A percentile compares a stretch with the other conserved stretches of the same genome.
These are phyloP conservation scores for Spatholobus suberectus DNA, from an alignment of 306 rosid genomes.

Conservation along the genomic window DNA sequence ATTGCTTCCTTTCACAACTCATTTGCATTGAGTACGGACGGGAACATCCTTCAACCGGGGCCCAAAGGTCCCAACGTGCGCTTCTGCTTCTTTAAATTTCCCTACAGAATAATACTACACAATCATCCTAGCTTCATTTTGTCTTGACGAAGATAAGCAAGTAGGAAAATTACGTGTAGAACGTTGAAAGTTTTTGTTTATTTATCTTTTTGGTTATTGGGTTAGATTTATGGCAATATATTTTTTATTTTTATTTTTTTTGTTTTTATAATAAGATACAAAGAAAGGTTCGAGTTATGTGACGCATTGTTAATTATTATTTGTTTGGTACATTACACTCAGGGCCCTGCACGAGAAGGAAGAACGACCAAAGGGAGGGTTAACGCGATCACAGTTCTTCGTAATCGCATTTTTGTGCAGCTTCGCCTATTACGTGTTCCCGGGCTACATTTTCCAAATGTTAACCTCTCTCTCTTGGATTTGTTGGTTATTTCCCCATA, in stretches of 20 bases:
- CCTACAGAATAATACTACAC: no score
- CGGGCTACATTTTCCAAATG: conserved; percentile 85
- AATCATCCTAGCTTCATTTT: no score
- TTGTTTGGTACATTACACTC: background rate
- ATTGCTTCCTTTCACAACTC: background rate
- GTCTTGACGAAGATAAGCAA: background rate
- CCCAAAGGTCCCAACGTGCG: background rate
- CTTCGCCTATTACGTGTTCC: conserved; percentile 85
- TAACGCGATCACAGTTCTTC: conserved; percentile 80
- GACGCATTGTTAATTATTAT: background rate
- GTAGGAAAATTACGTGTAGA: background rate
- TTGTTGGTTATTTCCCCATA: conserved; percentile 82
- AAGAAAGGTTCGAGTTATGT: background rate
- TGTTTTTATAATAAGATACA: background rate
- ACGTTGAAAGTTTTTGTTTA: background rate
- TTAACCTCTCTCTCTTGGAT: conserved; percentile 81
- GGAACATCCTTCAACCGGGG: background rate
- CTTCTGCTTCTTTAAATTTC: background rate
- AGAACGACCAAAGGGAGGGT: conserved; percentile 61
- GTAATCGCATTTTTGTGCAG: conserved; percentile 82
- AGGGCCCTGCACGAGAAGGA: conserved; percentile 93
- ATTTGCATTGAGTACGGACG: background rate
- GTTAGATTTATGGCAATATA: background rate
- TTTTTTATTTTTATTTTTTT: background rate
- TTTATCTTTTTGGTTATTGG: background rate